Conservation (phyloP, 805 yeast species). For the Yarrowia deformans region DNA sequence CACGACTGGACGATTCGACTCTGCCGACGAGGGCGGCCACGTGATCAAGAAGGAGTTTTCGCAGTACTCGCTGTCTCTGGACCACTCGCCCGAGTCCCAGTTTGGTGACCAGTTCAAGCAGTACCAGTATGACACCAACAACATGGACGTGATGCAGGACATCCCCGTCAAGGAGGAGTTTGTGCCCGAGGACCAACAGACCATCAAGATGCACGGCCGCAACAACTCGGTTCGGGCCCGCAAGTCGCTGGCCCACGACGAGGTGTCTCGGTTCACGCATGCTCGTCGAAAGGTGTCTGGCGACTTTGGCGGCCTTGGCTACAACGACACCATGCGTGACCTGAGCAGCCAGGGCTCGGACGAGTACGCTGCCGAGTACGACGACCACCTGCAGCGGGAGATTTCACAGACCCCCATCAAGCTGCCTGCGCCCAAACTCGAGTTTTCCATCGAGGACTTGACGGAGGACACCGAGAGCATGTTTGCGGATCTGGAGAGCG, state of each 20-base stretch:
- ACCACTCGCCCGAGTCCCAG: conserved; percentile 8
- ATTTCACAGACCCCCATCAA: conserved; percentile 42
- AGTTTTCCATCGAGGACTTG: conserved; percentile 39
- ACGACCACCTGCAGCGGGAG: conserved; percentile 41
- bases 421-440: conserved; percentile 41
- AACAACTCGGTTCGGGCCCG: conserved; percentile 26
- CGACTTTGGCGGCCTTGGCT: conserved; percentile 21
- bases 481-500: conserved; percentile 45
- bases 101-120: conserved; percentile 34
- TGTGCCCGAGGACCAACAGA: conserved; percentile 33
- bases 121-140: too few relatives aligned
- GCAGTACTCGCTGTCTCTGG: conserved; percentile 12
- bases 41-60: conserved; percentile 15
- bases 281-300: conserved; percentile 30
- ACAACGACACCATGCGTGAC: conserved; percentile 34
- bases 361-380: conserved; percentile 15
- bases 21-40: conserved; percentile 6
- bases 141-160: conserved; percentile 24
- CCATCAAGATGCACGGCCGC: conserved; percentile 32
- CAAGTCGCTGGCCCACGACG: conserved; percentile 19
- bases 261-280: conserved; percentile 31
- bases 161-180: conserved; percentile 36
- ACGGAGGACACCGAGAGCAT: conserved; percentile 42
- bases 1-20: conserved; percentile 27
- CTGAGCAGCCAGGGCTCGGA: conserved; percentile 9